Evolutionary conservation across 768 basidiomycete genomes (phyloP), one percentile per base, ranked within the genome.

Genomic region (Leccinum disarticulatum): DNA sequence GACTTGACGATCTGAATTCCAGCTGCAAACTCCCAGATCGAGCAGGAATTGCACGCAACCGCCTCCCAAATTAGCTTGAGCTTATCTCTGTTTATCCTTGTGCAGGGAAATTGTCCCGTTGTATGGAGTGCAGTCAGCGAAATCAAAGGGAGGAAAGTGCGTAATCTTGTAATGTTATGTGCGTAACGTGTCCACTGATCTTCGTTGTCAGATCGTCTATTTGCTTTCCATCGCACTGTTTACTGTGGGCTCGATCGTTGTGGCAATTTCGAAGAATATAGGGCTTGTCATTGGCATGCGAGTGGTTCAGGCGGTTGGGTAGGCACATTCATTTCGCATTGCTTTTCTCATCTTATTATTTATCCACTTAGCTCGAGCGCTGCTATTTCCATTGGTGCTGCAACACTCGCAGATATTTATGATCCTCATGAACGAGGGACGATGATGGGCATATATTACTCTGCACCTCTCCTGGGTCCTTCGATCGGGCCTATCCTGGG

Each of bases 391-490:
- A 84, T 93, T 48, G 92, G 90, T 3, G 62, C 65, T 0, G 90
- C 88, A 9, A 90, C 90, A 1, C 77, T 93, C 1, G 90, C 90
- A 7, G 91, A 92, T 64, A 86, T 92, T 3, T 92, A 84, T 63
- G 90, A 92, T 33, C 85, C 90, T 0, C 76, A 80, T 25, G 85
- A 90, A 64, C 79, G 92, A 33, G 92, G 92, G 1, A 83, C 81
- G 3, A 88, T 85, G 81, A 87, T 93, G 82, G 92, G 93, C 0
- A 74, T 93, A 17, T 93, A 87, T 72, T 93, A 92, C 65, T 82
- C 86, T 11, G 87, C 91, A 3, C 91, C 91, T 0, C 80, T 93
- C 3, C 79, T 94, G 3, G 92, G 91, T 0, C 86, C 87, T 1
- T 78, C 83, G 1, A 62, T 90, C 2, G 90, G 89, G 0, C 85